Evolutionary conservation across 1,139 yeast species (phyloP).

Genomic region (Debaryomycetaceae sp.): DNA sequence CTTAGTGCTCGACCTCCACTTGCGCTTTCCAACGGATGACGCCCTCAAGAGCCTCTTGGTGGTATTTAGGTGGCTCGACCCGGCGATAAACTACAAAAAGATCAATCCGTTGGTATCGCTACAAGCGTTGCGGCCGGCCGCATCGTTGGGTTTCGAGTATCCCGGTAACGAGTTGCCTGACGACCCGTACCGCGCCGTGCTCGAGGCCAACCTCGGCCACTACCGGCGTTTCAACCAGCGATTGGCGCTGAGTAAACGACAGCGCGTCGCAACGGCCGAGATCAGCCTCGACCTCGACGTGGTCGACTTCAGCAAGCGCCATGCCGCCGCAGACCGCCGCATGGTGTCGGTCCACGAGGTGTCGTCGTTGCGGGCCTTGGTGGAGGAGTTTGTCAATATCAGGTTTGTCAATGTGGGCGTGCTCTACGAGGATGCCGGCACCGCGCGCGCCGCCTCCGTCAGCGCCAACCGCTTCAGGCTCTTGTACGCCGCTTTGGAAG

Average conservation of each 20-base stretch:
- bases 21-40: constrained; percentile 33
- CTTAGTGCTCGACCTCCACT: constrained; percentile 26
- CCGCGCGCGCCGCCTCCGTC: too few relatives aligned
- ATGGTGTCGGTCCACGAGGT: constrained; percentile 15
- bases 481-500: too few relatives aligned
- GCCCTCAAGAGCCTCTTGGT: constrained; percentile 22
- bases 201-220: constrained; percentile 11
- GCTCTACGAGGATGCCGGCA: too few relatives aligned
- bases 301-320: constrained; percentile 5
- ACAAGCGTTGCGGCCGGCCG: background rate
- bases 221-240: constrained; percentile 13
- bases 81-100: constrained; percentile 9
- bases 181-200: constrained; percentile 2
- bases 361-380: constrained; percentile 17
- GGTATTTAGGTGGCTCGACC: constrained; percentile 21
- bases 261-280: constrained; percentile 5
- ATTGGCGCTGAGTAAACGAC: constrained; percentile 4
- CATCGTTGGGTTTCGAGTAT: background rate
- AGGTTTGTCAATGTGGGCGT: constrained; percentile 14
- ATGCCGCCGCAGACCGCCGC: constrained; percentile 1
- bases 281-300: constrained; percentile 13
- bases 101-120: constrained; percentile 1
- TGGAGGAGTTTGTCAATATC: constrained; percentile 15
- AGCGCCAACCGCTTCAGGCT: too few relatives aligned
- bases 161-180: background rate